Evolutionary conservation across 1,139 yeast genomes (phyloP).

Genomic region (Candida tetrigidarum): DNA sequence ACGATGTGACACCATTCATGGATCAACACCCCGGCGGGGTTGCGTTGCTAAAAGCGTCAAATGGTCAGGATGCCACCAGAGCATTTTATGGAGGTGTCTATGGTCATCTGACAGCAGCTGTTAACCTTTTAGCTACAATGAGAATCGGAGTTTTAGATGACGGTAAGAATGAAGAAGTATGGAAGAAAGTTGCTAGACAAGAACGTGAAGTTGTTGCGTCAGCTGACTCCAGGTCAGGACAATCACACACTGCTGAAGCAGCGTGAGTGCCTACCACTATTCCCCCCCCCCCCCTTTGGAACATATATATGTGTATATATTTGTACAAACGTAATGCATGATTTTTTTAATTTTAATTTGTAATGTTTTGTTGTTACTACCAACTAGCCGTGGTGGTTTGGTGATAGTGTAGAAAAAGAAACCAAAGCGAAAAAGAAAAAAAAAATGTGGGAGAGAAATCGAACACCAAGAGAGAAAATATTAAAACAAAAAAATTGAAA

Average conservation of each 20-base stretch:
- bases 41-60: conserved; percentile 60
- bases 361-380: too few relatives aligned
- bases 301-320: too few relatives aligned
- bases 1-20: conserved; percentile 74
- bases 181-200: conserved; percentile 59
- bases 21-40: conserved; percentile 77
- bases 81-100: conserved; percentile 80
- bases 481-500: neutral
- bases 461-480: too few relatives aligned
- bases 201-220: conserved; percentile 40
- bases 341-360: too few relatives aligned
- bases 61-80: conserved; percentile 72
- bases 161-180: conserved; percentile 82
- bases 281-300: too few relatives aligned
- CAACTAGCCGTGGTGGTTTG: too few relatives aligned
- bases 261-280: too few relatives aligned
- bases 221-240: conserved; percentile 25
- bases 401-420: too few relatives aligned
- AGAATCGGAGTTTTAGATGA: conserved; percentile 74
- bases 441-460: too few relatives aligned
- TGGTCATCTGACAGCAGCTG: conserved; percentile 75
- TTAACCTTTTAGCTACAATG: conserved; percentile 74
- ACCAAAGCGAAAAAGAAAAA: neutral
- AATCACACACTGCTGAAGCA: conserved; percentile 47
- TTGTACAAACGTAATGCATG: too few relatives aligned